These are phyloP conservation scores for Flaveria linearis DNA, from an alignment of 129 eudicot genomes.

Conservation along the genomic window DNA sequence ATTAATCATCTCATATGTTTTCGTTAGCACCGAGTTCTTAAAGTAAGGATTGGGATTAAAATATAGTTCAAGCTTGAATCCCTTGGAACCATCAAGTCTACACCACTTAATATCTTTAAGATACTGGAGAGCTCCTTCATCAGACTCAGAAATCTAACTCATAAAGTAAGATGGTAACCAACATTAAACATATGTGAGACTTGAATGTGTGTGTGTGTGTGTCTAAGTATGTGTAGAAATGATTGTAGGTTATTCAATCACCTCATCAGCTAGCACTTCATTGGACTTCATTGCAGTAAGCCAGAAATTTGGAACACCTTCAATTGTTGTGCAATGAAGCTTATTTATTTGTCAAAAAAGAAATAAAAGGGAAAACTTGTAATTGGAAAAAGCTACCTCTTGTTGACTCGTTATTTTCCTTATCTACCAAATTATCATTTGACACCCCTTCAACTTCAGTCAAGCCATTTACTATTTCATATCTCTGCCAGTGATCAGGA, in stretches of 20 bases:
- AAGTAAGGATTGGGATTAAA: slow-evolving; percentile 87
- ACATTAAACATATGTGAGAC: not conserved
- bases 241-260: slow-evolving; percentile 23
- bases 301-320: slow-evolving; percentile 96
- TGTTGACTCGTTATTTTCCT: slow-evolving; percentile 41
- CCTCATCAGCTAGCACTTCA: slow-evolving; percentile 85
- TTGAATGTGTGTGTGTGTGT: not conserved
- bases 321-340: slow-evolving; percentile 39
- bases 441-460: slow-evolving; percentile 70
- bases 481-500: slow-evolving; percentile 53
- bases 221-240: not conserved
- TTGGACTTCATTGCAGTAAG: slow-evolving; percentile 87
- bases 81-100: slow-evolving; percentile 69
- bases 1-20: slow-evolving; percentile 93
- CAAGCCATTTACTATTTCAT: slow-evolving; percentile 76
- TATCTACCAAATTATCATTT: slow-evolving; percentile 29
- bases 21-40: slow-evolving; percentile 65
- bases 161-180: not conserved
- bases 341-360: slow-evolving; percentile 12
- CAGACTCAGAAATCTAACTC: slow-evolving; percentile 75
- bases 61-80: slow-evolving; percentile 82
- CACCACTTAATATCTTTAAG: slow-evolving; percentile 89
- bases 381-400: slow-evolving; percentile 37
- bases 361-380: not conserved
- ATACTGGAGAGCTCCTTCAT: slow-evolving; percentile 87